A percentile compares a stretch with the other conserved stretches of the same genome.
phyloP scores from a whole-genome alignment of 148 eudicot genomes.

The Camellia granthamiana region DNA sequence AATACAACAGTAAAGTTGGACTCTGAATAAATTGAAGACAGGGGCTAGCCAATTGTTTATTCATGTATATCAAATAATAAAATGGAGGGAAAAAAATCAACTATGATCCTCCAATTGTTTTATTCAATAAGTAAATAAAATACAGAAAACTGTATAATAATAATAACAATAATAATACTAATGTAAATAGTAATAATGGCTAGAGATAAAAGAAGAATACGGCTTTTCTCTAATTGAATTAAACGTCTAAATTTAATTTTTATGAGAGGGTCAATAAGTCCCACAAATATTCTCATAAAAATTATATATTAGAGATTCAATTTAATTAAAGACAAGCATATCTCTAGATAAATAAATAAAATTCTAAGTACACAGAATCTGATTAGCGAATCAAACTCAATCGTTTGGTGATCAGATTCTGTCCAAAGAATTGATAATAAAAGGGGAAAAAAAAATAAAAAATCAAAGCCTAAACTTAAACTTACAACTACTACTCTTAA shows the following conservation, averaged over 20 bases:
- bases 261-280: too few species aligned
- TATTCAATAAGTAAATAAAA: background rate
- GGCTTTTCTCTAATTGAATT: too few species aligned
- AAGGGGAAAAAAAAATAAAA: background rate
- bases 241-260: too few species aligned
- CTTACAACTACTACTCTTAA: constrained; percentile 59
- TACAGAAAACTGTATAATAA: background rate
- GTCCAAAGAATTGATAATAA: too few species aligned
- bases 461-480: constrained; percentile 46
- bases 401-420: too few species aligned
- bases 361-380: too few species aligned
- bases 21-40: background rate
- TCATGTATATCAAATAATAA: background rate
- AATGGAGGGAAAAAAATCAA: background rate
- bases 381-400: background rate
- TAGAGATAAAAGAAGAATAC: too few species aligned
- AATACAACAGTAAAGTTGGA: background rate
- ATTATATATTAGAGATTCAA: too few species aligned
- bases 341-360: too few species aligned
- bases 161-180: background rate
- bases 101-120: background rate
- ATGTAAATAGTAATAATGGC: background rate
- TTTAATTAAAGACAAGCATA: too few species aligned
- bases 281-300: too few species aligned
- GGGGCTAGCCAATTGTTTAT: background rate